Evolutionary conservation across 805 yeast genomes (phyloP).

Genomic region (Yamadazyma paraphyllophila): DNA sequence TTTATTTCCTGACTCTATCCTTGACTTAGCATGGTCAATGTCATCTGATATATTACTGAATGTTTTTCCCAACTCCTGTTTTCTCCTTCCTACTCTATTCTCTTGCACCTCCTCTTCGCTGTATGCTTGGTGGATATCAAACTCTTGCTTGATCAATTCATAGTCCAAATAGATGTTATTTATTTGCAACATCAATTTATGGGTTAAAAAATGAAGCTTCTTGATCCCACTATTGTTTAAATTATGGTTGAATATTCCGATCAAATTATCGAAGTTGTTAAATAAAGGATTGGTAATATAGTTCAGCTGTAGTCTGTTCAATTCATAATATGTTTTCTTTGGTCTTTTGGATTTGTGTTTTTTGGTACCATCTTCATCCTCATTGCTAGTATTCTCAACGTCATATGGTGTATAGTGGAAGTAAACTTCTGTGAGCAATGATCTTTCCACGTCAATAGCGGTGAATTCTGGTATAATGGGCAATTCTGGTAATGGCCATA

Average conservation of each 20-base stretch:
- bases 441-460: slow-evolving; percentile 75
- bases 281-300: slow-evolving; percentile 67
- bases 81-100: slow-evolving; percentile 39
- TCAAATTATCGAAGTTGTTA: slow-evolving; percentile 46
- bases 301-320: slow-evolving; percentile 61
- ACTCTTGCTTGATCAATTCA: slow-evolving; percentile 45
- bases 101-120: slow-evolving; percentile 42
- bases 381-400: slow-evolving; percentile 21
- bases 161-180: slow-evolving; percentile 46
- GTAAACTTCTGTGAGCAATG: slow-evolving; percentile 70
- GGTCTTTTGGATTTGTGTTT: slow-evolving; percentile 5
- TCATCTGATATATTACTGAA: slow-evolving; percentile 46
- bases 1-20: slow-evolving; percentile 35
- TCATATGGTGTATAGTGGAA: slow-evolving; percentile 56
- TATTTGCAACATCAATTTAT: slow-evolving; percentile 57
- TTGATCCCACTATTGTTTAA: slow-evolving; percentile 13
- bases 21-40: slow-evolving; percentile 37
- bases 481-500: slow-evolving; percentile 82
- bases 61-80: slow-evolving; percentile 43
- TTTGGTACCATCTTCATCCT: slow-evolving; percentile 9
- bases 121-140: slow-evolving; percentile 23
- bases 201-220: slow-evolving; percentile 48
- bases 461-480: slow-evolving; percentile 60
- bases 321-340: slow-evolving; percentile 48
- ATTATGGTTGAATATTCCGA: slow-evolving; percentile 48